Evolutionary conservation across 2,329 filamentous ascomycete species (phyloP), one percentile per base, ranked within the genome.

Genomic region (Hirsutella thompsonii): DNA sequence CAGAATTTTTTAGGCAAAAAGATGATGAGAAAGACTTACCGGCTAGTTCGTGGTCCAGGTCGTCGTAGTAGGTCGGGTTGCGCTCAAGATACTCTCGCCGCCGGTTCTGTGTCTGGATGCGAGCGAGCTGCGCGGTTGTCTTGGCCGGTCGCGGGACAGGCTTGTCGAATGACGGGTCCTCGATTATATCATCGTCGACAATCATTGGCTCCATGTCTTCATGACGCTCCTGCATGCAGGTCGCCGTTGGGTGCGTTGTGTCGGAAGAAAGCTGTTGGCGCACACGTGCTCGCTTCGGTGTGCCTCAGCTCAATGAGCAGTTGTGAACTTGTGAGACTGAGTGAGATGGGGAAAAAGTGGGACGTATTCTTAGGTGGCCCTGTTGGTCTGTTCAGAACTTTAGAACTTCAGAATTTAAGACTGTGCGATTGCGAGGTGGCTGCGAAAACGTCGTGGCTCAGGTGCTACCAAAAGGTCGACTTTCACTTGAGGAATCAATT

Each of bases 41-140:
- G 20, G 70, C 68, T 30, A 77, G 62, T 51, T 78, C 72, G 44
- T 76, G 72, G 36, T 78, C 73, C 3, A 64, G 46, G 16, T 56
- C 68, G 26, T 59, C 48, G 55, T 90, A 83, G 62, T 93, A 94
- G 41, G 76, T 72, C 2, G 81, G 79, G 54, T 90, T 74, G 4
- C 74, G 66, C 45, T 81, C 74, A 20, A 94, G 69, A 55, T 87
- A 93, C 52, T 81, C 78, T 49, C 83, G 81, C 13, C 87, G 75
- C 39, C 87, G 73, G 60, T 93, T 93, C 61, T 83, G 86, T 20
- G 75, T 63, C 28, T 69, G 66, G 38, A 86, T 72, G 37, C 66
- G 65, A 4, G 61, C 62, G 4, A 55, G 46, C 37, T 62, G 59
- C 20, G 61, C 55, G 1, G 64, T 58, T 1, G 70, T 66, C 44